phyloP scores from a whole-genome alignment of 768 basidiomycete genomes.

The Cystofilobasidium bisporidii region DNA sequence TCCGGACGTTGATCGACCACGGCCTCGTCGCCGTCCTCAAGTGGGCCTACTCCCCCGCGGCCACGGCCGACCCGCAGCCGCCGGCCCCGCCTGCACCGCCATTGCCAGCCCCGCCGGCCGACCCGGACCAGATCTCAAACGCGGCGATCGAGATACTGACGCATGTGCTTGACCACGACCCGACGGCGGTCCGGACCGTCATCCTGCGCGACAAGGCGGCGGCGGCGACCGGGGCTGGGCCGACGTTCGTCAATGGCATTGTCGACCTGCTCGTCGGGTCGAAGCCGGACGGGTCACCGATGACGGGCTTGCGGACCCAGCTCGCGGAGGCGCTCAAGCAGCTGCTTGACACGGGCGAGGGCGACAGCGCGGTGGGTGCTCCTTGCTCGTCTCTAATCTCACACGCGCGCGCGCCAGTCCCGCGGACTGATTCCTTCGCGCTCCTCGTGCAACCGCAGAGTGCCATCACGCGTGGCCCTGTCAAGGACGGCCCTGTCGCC shows the following conservation, averaged over 20 bases:
- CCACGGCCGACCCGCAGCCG: background rate
- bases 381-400: too few species aligned
- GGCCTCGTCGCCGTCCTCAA: conserved; percentile 85
- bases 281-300: conserved; percentile 45
- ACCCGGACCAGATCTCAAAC: conserved; percentile 51
- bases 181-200: conserved; percentile 73
- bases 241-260: conserved; percentile 61
- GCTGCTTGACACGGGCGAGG: conserved; percentile 59
- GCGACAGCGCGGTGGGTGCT: background rate
- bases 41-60: conserved; percentile 56
- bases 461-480: conserved; percentile 30
- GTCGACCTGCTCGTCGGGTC: conserved; percentile 69
- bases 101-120: background rate
- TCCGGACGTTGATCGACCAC: conserved; percentile 74
- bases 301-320: conserved; percentile 73
- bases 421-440: background rate
- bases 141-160: conserved; percentile 78
- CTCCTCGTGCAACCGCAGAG: conserved; percentile 14
- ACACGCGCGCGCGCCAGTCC: background rate
- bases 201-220: conserved; percentile 48
- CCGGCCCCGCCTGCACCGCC: background rate
- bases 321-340: conserved; percentile 76
- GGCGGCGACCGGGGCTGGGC: conserved; percentile 5
- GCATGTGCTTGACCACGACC: conserved; percentile 78
- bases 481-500: conserved; percentile 63